These are phyloP conservation scores for Metahyphopichia silvanorum DNA, from an alignment of 805 yeast genomes.

Conservation along the genomic window DNA sequence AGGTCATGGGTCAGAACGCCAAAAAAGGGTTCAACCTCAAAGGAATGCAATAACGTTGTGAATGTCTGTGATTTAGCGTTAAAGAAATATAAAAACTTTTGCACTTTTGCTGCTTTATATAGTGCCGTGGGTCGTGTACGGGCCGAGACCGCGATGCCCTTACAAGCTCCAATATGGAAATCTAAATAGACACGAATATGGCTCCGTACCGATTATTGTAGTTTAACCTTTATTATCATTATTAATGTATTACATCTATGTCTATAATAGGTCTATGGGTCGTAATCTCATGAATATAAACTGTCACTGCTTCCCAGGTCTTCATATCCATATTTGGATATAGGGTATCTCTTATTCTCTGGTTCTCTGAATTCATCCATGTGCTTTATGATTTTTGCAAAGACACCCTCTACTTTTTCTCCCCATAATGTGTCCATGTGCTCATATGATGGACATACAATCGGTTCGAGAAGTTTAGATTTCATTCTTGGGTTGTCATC, in stretches of 20 bases:
- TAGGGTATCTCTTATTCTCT: too few relatives aligned
- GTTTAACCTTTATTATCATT: too few relatives aligned
- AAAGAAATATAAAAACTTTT: too few relatives aligned
- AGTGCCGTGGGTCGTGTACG: too few relatives aligned
- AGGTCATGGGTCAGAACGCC: constrained; percentile 74
- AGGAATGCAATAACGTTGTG: constrained; percentile 61
- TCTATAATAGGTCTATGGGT: too few relatives aligned
- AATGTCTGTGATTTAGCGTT: constrained; percentile 70
- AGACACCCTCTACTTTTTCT: constrained; percentile 21
- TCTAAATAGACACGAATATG: too few relatives aligned
- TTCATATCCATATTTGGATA: not conserved
- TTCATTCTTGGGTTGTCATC: constrained; percentile 21
- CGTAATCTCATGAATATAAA: too few relatives aligned
- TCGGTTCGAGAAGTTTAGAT: constrained; percentile 12
- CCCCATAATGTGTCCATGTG: constrained; percentile 34
- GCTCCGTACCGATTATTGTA: too few relatives aligned
- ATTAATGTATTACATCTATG: too few relatives aligned
- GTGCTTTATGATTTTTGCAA: constrained; percentile 13
- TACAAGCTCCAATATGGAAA: too few relatives aligned
- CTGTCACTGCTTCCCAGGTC: not conserved
- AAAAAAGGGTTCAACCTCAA: constrained; percentile 65
- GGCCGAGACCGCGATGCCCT: too few relatives aligned
- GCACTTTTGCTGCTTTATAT: not conserved
- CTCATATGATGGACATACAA: constrained; percentile 22
- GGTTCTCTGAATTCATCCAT: too few relatives aligned